Conservation (phyloP, 129 eudicot genomes). For the Pittosporum tobira region DNA sequence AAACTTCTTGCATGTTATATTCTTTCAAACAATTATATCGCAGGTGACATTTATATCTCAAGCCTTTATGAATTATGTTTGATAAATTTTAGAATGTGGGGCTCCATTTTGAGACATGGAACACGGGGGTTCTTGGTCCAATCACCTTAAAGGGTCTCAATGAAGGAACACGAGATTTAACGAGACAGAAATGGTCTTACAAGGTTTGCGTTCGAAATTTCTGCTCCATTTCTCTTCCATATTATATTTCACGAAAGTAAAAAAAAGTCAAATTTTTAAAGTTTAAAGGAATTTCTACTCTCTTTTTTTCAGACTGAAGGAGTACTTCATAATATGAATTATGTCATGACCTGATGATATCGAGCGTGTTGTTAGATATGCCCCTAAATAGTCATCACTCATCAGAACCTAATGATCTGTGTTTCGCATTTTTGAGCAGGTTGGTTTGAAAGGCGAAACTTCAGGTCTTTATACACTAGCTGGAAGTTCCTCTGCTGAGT, state of each 20-base stretch:
- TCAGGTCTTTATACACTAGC: conserved; percentile 41
- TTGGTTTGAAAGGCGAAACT: conserved; percentile 71
- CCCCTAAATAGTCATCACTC: too few species aligned
- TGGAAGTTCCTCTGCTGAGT: conserved; percentile 69
- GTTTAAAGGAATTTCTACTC: background rate
- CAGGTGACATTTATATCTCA: background rate
- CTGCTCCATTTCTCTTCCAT: background rate
- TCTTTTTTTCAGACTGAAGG: too few species aligned
- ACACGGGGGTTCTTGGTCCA: conserved; percentile 85
- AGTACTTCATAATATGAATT: too few species aligned
- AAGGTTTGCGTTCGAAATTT: conserved; percentile 36
- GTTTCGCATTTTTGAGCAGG: conserved; percentile 26
- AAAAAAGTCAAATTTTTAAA: background rate
- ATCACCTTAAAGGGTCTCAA: conserved; percentile 64
- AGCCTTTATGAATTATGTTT: background rate
- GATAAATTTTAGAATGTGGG: conserved; percentile 67
- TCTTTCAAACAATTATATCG: background rate
- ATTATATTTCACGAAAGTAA: background rate
- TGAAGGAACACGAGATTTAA: conserved; percentile 69
- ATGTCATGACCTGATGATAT: too few species aligned
- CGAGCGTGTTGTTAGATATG: too few species aligned
- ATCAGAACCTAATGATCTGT: background rate
- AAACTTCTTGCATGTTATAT: background rate
- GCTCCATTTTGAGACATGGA: conserved; percentile 61
- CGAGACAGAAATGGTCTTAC: conserved; percentile 72